These are phyloP conservation scores for Pyrenochaeta sp. DNA, from an alignment of 2,329 filamentous ascomycete genomes.

Conservation along the genomic window DNA sequence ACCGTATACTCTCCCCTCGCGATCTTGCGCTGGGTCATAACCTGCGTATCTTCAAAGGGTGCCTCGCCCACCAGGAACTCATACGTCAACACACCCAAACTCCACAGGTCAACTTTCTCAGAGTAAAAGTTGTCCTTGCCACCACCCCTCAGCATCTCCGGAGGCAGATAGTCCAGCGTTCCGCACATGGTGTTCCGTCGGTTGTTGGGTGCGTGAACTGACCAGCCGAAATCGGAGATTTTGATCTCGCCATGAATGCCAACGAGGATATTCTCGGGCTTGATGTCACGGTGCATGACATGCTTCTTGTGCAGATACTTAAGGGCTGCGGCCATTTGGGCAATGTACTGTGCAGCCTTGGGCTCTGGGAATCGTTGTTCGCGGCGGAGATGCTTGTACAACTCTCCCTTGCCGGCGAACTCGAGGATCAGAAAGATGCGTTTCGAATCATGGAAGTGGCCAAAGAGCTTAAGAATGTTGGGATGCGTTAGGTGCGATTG, in stretches of 20 bases:
- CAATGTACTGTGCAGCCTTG: slow-evolving; percentile 86
- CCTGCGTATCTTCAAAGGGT: slow-evolving; percentile 93
- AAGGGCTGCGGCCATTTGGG: slow-evolving; percentile 88
- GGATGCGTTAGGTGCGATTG: slow-evolving; percentile 87
- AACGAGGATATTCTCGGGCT: slow-evolving; percentile 95
- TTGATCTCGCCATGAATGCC: slow-evolving; percentile 98
- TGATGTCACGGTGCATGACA: slow-evolving; percentile 97
- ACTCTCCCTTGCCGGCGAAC: slow-evolving; percentile 83
- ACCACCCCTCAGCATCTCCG: slow-evolving; percentile 92
- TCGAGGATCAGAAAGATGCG: slow-evolving; percentile 88
- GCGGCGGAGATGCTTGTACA: slow-evolving; percentile 85
- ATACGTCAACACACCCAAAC: slow-evolving; percentile 91
- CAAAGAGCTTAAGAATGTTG: slow-evolving; percentile 83
- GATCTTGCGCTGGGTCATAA: slow-evolving; percentile 94
- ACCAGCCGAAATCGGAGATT: slow-evolving; percentile 98
- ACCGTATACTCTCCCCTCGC: slow-evolving; percentile 90
- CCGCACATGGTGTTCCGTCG: slow-evolving; percentile 94
- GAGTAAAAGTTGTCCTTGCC: slow-evolving; percentile 86
- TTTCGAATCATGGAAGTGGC: slow-evolving; percentile 89
- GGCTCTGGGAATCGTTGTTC: slow-evolving; percentile 84
- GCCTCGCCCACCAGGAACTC: slow-evolving; percentile 97
- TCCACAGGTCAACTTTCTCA: slow-evolving; percentile 97
- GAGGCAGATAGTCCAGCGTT: slow-evolving; percentile 95
- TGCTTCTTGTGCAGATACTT: slow-evolving; percentile 95
- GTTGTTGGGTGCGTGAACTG: slow-evolving; percentile 95